These are phyloP conservation scores for Begonia fuchsioides DNA, from an alignment of 306 rosid species.

Conservation along the genomic window DNA sequence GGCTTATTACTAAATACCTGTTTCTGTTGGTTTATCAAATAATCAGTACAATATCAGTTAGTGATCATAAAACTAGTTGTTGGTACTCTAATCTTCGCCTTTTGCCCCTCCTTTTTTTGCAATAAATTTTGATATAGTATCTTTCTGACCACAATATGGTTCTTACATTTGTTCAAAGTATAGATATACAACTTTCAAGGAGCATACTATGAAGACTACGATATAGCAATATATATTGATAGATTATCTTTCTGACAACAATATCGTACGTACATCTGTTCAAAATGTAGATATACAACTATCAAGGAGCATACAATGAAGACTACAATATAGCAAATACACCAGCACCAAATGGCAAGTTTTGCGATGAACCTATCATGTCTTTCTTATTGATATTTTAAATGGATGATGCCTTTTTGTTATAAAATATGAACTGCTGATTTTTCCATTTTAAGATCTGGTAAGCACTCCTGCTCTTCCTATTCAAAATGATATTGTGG, in stretches of 20 bases:
- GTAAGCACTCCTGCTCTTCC: slow-evolving; percentile 69
- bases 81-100: neutral
- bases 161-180: slow-evolving; percentile 7
- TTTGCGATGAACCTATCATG: slow-evolving; percentile 2
- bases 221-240: too few relatives aligned
- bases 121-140: neutral
- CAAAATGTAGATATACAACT: slow-evolving; percentile 60
- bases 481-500: slow-evolving; percentile 28
- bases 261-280: slow-evolving; percentile 9
- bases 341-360: slow-evolving; percentile 81
- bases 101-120: neutral
- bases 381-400: neutral
- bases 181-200: slow-evolving; percentile 87
- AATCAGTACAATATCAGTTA: too few relatives aligned
- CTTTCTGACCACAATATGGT: slow-evolving; percentile 8
- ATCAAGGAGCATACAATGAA: slow-evolving; percentile 63
- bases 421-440: neutral
- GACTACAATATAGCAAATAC: slow-evolving; percentile 92
- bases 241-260: slow-evolving; percentile 5
- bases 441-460: slow-evolving; percentile 30
- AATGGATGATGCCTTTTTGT: too few relatives aligned
- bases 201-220: slow-evolving; percentile 76
- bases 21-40: too few relatives aligned
- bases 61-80: neutral
- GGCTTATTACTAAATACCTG: too few relatives aligned